Evolutionary conservation across 805 yeast genomes (phyloP), one percentile per base, ranked within the genome.

Genomic region (Suhomyces vadensis): DNA sequence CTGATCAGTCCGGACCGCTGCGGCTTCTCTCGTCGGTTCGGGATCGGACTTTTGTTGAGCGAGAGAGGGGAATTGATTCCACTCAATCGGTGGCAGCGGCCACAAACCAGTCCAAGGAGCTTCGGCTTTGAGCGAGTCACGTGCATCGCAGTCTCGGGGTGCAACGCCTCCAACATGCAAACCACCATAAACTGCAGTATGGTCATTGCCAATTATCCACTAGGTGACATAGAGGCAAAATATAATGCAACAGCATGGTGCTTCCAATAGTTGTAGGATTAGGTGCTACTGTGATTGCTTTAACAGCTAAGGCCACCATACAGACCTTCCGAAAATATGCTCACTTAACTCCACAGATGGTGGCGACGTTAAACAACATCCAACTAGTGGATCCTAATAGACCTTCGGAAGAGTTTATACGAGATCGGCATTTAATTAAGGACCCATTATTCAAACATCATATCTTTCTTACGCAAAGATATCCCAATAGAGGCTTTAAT

Each of bases 191-290:
- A 29, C 33, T 29, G 33, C 20, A 29, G 7, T 16, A 8, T 16
- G 33, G 33, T 13, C 33, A 29, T n/a, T 14, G 14, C 20, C 4
- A 29, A 29, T 17, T 13, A 27, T 27, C 31, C 11, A 14, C 21
- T 20, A 20, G 33, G n/a, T 29, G 11, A 20, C 20, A 29, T 29
- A 20, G 16, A 6, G 8, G 8, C 9, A 14, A 7, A 8, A 20
- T 2, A 14, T 16, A 20, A 14, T 4, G n/a, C n/a, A n/a, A 13
- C 21, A 36, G 36, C 33, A 53, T 43, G 55, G 52, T 78, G 19
- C 62, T 78, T 23, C 84, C 85, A 16, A 67, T 80, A 10, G 58
- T 80, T 14, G 46, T 78, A 11, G 85, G 83, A 5, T 39, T 77
- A n/a, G 84, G 83, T 0, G 75, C 74, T 3, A 75, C 85, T 0